phyloP scores from a whole-genome alignment of 2,329 filamentous ascomycete species.

The Nemania abortiva region DNA sequence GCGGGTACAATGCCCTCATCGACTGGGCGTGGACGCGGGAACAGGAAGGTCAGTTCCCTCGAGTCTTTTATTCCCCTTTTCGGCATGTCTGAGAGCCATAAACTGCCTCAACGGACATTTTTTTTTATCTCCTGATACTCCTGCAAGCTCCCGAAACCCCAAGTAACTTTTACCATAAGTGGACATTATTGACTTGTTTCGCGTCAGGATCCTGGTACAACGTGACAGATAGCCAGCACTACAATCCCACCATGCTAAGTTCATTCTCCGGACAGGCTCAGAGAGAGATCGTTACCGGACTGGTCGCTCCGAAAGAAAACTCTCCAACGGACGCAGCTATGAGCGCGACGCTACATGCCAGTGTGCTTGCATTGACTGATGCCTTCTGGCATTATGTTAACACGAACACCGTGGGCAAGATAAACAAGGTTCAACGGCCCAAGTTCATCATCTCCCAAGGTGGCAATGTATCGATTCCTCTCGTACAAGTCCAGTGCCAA shows the following conservation, averaged over 20 bases:
- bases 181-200: too few species aligned
- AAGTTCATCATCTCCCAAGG: slow-evolving; percentile 7
- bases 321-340: slow-evolving; percentile 17
- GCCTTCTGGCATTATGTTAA: slow-evolving; percentile 33
- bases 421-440: slow-evolving; percentile 12
- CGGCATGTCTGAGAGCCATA: too few species aligned
- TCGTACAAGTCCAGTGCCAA: slow-evolving; percentile 31
- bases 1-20: slow-evolving; percentile 4
- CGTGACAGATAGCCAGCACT: slow-evolving; percentile 18
- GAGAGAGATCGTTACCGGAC: slow-evolving; percentile 23
- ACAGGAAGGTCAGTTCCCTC: too few species aligned
- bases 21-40: slow-evolving; percentile 23
- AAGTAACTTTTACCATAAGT: too few species aligned
- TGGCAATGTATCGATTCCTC: slow-evolving; percentile 10
- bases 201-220: slow-evolving; percentile 23
- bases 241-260: slow-evolving; percentile 27
- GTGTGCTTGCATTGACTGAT: slow-evolving; percentile 24
- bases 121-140: too few species aligned
- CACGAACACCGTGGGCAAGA: slow-evolving; percentile 19
- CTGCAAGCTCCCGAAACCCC: too few species aligned
- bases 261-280: slow-evolving; percentile 27
- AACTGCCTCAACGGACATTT: too few species aligned
- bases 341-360: slow-evolving; percentile 27
- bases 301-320: background rate
- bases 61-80: too few species aligned